Percentiles rank a stretch among this genome's conserved stretches.
Conservation (phyloP, 495 filamentous ascomycete species). For the Tetracladium setigerum region DNA sequence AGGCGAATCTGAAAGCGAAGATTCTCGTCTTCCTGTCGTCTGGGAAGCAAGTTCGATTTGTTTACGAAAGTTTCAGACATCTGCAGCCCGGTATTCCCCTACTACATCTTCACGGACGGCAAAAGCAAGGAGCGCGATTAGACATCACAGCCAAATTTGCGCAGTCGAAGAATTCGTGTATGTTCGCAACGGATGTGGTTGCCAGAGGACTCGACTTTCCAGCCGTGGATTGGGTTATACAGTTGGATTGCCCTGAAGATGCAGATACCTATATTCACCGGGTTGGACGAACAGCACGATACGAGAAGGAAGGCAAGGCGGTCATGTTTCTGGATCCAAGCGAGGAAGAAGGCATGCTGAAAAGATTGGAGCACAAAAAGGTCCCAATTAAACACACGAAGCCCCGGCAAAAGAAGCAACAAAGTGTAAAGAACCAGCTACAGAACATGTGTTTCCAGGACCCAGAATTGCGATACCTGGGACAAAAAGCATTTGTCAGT, state of each 20-base stretch:
- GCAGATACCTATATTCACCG: conserved; percentile 96
- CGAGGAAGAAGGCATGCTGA: conserved; percentile 82
- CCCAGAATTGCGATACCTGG: conserved; percentile 87
- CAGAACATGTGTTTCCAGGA: conserved; percentile 95
- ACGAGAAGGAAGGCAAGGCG: conserved; percentile 77
- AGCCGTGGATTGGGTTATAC: conserved; percentile 95
- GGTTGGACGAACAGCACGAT: conserved; percentile 91
- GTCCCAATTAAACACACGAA: conserved; percentile 80
- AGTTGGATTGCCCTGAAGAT: conserved; percentile 92
- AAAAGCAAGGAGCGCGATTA: conserved; percentile 81
- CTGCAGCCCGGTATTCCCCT: conserved; percentile 92
- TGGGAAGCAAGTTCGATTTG: conserved; percentile 92
- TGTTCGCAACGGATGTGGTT: conserved; percentile 93
- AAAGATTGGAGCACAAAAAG: conserved; percentile 76
- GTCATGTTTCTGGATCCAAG: conserved; percentile 88
- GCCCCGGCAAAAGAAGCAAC: conserved; percentile 81
- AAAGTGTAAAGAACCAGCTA: conserved; percentile 71
- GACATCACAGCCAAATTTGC: conserved; percentile 82
- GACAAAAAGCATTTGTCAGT: conserved; percentile 89
- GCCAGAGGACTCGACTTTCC: conserved; percentile 93
- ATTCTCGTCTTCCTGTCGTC: conserved; percentile 91
- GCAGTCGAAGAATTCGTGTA: conserved; percentile 67
- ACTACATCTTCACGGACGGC: conserved; percentile 89
- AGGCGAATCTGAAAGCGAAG: conserved; percentile 80
- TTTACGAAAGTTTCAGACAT: conserved; percentile 86